These are phyloP conservation scores for Kodamaea plutei DNA, from an alignment of 1,139 yeast genomes.

Conservation along the genomic window DNA sequence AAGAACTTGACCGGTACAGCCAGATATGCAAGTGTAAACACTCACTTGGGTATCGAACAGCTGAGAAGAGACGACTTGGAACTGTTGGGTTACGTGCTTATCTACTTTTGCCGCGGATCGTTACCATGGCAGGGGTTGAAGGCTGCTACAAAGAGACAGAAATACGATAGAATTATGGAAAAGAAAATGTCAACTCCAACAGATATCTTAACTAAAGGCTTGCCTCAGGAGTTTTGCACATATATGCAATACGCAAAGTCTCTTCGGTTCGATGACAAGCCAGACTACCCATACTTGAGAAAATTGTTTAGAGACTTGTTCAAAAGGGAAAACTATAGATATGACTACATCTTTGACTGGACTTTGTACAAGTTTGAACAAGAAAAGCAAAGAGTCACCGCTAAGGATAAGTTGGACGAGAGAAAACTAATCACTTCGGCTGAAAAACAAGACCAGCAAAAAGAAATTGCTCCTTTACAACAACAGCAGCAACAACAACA, in stretches of 20 bases:
- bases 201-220: slow-evolving; percentile 84
- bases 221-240: slow-evolving; percentile 86
- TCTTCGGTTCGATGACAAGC: slow-evolving; percentile 91
- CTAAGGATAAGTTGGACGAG: slow-evolving; percentile 24
- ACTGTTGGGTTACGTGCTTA: slow-evolving; percentile 89
- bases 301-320: slow-evolving; percentile 87
- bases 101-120: slow-evolving; percentile 92
- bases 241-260: slow-evolving; percentile 87
- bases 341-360: slow-evolving; percentile 97
- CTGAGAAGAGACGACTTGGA: slow-evolving; percentile 96
- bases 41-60: slow-evolving; percentile 96
- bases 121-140: slow-evolving; percentile 98
- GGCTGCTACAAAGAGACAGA: slow-evolving; percentile 95
- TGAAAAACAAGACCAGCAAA: slow-evolving; percentile 2
- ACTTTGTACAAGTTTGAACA: slow-evolving; percentile 78
- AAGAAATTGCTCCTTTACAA: slow-evolving; percentile 5
- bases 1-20: slow-evolving; percentile 97
- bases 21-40: slow-evolving; percentile 90
- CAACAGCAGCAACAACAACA: slow-evolving; percentile 5
- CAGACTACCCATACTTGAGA: slow-evolving; percentile 88
- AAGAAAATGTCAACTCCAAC: slow-evolving; percentile 92
- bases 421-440: slow-evolving; percentile 17
- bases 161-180: slow-evolving; percentile 94
- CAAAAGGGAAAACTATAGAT: slow-evolving; percentile 82
- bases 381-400: slow-evolving; percentile 57